Conservation (phyloP, 2,329 filamentous ascomycete genomes). For the Claviceps sp. region DNA sequence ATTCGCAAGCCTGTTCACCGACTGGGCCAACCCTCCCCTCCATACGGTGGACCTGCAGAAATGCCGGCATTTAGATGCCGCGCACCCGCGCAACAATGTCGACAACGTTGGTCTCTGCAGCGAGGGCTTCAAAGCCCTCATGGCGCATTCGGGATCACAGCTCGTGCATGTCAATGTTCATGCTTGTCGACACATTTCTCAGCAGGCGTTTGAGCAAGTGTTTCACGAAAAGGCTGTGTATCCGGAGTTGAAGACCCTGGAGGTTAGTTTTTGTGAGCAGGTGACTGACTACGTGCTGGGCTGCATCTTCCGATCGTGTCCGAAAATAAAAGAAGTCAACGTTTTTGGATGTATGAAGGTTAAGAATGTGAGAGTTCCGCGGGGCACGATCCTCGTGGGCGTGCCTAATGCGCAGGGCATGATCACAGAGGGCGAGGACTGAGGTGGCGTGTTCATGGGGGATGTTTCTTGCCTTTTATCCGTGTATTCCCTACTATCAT, state of each 20-base stretch:
- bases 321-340: slow-evolving; percentile 43
- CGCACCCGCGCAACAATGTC: slow-evolving; percentile 50
- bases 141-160: slow-evolving; percentile 62
- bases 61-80: slow-evolving; percentile 64
- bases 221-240: slow-evolving; percentile 53
- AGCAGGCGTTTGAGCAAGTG: slow-evolving; percentile 57
- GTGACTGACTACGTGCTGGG: slow-evolving; percentile 53
- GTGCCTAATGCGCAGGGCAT: slow-evolving; percentile 46
- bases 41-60: slow-evolving; percentile 60
- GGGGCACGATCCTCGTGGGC: slow-evolving; percentile 42
- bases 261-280: slow-evolving; percentile 62
- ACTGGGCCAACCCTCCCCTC: slow-evolving; percentile 64
- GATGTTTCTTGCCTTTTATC: neutral
- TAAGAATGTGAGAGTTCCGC: slow-evolving; percentile 37
- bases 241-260: slow-evolving; percentile 54
- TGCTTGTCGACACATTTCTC: slow-evolving; percentile 69
- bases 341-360: slow-evolving; percentile 56
- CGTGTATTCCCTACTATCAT: too few species aligned
- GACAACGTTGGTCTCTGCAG: slow-evolving; percentile 61
- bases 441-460: neutral
- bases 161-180: slow-evolving; percentile 63
- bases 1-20: slow-evolving; percentile 58
- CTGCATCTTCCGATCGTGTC: slow-evolving; percentile 50
- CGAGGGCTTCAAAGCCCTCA: slow-evolving; percentile 64
- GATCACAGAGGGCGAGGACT: slow-evolving; percentile 36